Conservation (phyloP, 2,329 filamentous ascomycete species). For the Monosporascus sp. region DNA sequence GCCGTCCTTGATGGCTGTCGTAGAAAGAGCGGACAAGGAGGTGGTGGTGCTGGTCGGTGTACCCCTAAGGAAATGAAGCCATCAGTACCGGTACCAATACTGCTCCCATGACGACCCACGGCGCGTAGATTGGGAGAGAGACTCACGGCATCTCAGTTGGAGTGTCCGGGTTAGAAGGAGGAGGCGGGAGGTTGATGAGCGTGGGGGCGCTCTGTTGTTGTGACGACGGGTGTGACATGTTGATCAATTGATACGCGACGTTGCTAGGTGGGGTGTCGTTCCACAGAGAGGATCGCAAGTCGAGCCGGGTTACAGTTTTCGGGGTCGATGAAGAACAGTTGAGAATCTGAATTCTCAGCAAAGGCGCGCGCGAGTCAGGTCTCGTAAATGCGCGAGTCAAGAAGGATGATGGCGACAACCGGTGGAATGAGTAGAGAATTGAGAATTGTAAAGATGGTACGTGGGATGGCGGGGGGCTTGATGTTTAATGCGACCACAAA, state of each 20-base stretch:
- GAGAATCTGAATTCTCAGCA: no score
- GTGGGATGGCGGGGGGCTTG: no score
- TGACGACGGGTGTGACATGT: constrained; percentile 27
- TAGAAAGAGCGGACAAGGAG: constrained; percentile 85
- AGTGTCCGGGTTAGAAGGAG: constrained; percentile 75
- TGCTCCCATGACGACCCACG: constrained; percentile 6
- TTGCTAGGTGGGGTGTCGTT: no score
- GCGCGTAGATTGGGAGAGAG: constrained; percentile 5
- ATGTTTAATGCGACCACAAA: no score
- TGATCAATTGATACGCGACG: constrained; percentile 1
- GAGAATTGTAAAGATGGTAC: no score
- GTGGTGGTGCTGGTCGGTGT: constrained; percentile 91
- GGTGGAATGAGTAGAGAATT: no score
- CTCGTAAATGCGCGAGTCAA: no score
- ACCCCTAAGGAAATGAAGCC: constrained; percentile 51
- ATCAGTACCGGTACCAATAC: constrained; percentile 10
- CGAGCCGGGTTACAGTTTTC: no score
- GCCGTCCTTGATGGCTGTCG: constrained; percentile 93
- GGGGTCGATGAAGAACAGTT: no score
- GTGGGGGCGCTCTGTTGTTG: constrained; percentile 49
- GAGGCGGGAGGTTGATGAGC: constrained; percentile 77
- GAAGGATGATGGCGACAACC: no score
- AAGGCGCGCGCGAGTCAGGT: no score
- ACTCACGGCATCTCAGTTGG: constrained; percentile 86
- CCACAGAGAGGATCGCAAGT: no score